phyloP scores from a whole-genome alignment of 2,329 filamentous ascomycete species.

The Cladophialophora immunda region DNA sequence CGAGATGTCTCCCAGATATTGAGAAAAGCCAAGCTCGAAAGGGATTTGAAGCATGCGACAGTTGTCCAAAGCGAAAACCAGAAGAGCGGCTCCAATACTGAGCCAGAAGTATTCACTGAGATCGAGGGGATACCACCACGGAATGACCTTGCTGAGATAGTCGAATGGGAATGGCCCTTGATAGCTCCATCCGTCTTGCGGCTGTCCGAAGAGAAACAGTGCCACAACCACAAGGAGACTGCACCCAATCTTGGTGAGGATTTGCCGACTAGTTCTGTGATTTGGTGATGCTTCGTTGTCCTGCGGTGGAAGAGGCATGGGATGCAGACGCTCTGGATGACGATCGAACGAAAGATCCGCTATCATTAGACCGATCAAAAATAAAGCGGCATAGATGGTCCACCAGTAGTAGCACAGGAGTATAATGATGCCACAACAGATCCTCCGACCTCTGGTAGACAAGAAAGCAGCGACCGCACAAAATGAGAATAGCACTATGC shows the following conservation, averaged over 20 bases:
- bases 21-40: slow-evolving; percentile 53
- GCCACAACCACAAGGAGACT: slow-evolving; percentile 15
- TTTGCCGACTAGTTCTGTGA: background rate
- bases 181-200: slow-evolving; percentile 13
- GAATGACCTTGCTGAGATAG: slow-evolving; percentile 19
- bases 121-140: slow-evolving; percentile 23
- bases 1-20: slow-evolving; percentile 57
- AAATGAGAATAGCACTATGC: slow-evolving; percentile 42
- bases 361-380: slow-evolving; percentile 31
- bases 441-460: slow-evolving; percentile 15
- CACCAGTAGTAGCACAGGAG: slow-evolving; percentile 30
- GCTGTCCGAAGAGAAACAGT: slow-evolving; percentile 26
- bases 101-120: slow-evolving; percentile 47
- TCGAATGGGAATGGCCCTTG: slow-evolving; percentile 15
- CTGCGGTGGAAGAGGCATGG: slow-evolving; percentile 24
- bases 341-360: slow-evolving; percentile 30
- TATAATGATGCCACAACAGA: slow-evolving; percentile 21
- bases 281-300: slow-evolving; percentile 6
- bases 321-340: slow-evolving; percentile 26
- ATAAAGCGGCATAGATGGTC: slow-evolving; percentile 27
- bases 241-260: slow-evolving; percentile 16
- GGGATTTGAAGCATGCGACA: slow-evolving; percentile 52
- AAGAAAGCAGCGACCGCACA: slow-evolving; percentile 25
- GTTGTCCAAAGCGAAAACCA: slow-evolving; percentile 54
- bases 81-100: slow-evolving; percentile 51